Percentiles rank a stretch among this genome's conserved stretches.
Conservation (phyloP, 139 green algal genomes). For the Pseudopediastrum boryanum region DNA sequence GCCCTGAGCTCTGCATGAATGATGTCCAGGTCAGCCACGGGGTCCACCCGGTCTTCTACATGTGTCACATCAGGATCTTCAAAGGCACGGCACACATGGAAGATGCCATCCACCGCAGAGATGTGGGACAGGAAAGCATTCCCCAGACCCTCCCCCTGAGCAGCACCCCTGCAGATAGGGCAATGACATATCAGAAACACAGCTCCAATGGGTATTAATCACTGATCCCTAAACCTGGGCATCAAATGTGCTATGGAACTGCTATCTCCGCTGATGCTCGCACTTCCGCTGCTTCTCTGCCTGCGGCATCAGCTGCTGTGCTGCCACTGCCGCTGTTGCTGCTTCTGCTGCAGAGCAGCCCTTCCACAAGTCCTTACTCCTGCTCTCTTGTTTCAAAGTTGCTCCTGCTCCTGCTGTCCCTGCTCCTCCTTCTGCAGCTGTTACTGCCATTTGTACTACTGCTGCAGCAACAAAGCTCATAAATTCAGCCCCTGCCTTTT, state of each 20-base stretch:
- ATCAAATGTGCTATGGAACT: no score
- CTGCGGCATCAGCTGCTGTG: not conserved
- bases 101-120: slow-evolving; percentile 95
- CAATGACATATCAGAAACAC: not conserved
- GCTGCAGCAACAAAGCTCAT: not conserved
- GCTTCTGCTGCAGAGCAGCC: no score
- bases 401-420: no score
- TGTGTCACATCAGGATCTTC: slow-evolving; percentile 85
- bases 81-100: slow-evolving; percentile 96
- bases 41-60: slow-evolving; percentile 95
- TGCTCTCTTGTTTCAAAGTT: no score
- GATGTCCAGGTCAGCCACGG: slow-evolving; percentile 97
- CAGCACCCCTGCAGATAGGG: slow-evolving; percentile 55
- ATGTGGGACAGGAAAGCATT: slow-evolving; percentile 99
- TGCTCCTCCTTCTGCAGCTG: no score
- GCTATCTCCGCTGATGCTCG: not conserved
- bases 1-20: slow-evolving; percentile 89
- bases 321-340: slow-evolving; percentile 10
- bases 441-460: not conserved
- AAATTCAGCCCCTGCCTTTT: not conserved
- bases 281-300: not conserved
- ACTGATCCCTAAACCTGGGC: no score
- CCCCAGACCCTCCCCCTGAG: slow-evolving; percentile 92
- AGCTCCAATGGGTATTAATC: no score
- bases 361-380: no score